phyloP scores from a whole-genome alignment of 1,284 basidiomycete species.

The Moniliella sp. region DNA sequence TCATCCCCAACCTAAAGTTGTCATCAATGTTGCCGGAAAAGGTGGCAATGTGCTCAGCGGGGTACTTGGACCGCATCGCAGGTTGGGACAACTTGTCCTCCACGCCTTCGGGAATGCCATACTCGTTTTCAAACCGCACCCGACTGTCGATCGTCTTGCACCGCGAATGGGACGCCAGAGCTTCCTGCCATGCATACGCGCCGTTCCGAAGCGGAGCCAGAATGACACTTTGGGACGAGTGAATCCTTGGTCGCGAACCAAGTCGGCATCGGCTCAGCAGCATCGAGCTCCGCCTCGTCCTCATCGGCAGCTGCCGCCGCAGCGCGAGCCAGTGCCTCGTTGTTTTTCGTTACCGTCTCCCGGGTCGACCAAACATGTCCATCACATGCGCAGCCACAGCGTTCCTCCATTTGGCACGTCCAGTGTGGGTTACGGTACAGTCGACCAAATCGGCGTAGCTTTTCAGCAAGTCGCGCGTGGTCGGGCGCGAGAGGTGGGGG shows the following conservation, averaged over 20 bases:
- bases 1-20: constrained; percentile 73
- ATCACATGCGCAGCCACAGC: constrained; percentile 3
- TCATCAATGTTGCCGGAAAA: constrained; percentile 96
- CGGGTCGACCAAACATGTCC: too few species aligned
- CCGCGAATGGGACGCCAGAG: constrained; percentile 10
- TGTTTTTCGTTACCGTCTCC: constrained; percentile 80
- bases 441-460: constrained; percentile 17
- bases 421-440: constrained; percentile 4
- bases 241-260: constrained; percentile 68
- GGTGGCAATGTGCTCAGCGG: constrained; percentile 69
- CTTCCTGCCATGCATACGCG: constrained; percentile 49
- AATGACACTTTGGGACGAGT: constrained; percentile 77
- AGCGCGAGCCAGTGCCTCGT: constrained; percentile 51
- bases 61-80: constrained; percentile 45
- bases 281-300: too few species aligned
- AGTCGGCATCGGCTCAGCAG: background rate
- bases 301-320: constrained; percentile 8
- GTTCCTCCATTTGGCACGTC: background rate
- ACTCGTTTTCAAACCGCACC: constrained; percentile 59
- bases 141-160: constrained; percentile 41
- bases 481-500: too few species aligned
- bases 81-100: constrained; percentile 54
- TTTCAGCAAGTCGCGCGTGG: too few species aligned
- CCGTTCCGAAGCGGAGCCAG: constrained; percentile 77
- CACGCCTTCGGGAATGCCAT: constrained; percentile 54